These are phyloP conservation scores for Astrothelium macrocarpum DNA, from an alignment of 495 filamentous ascomycete genomes.

Conservation along the genomic window DNA sequence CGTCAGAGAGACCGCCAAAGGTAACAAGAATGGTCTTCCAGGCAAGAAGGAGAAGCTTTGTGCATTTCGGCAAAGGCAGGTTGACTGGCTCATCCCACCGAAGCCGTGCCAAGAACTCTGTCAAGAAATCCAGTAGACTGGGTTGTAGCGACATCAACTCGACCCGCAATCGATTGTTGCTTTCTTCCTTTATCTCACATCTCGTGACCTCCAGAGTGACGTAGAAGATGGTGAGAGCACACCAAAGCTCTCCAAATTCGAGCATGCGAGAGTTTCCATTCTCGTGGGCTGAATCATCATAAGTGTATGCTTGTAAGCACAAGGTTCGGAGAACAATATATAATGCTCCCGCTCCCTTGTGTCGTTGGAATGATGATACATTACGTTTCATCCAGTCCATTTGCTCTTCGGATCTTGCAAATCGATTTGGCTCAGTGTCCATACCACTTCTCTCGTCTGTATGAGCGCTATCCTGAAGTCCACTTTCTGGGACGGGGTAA, in stretches of 20 bases:
- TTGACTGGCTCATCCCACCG: slow-evolving; percentile 77
- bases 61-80: slow-evolving; percentile 42
- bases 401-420: slow-evolving; percentile 24
- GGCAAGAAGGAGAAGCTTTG: slow-evolving; percentile 64
- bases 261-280: slow-evolving; percentile 11
- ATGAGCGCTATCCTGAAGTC: slow-evolving; percentile 5
- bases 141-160: slow-evolving; percentile 45
- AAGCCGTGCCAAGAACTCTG: slow-evolving; percentile 63
- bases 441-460: background rate
- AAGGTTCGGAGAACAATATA: slow-evolving; percentile 13
- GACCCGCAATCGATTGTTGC: slow-evolving; percentile 17
- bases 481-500: background rate
- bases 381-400: slow-evolving; percentile 29
- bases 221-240: slow-evolving; percentile 31
- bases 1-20: slow-evolving; percentile 64
- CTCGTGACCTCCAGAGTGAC: slow-evolving; percentile 31
- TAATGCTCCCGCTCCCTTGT: slow-evolving; percentile 23
- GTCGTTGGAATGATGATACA: slow-evolving; percentile 22
- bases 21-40: slow-evolving; percentile 86
- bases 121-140: slow-evolving; percentile 58
- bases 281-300: slow-evolving; percentile 15
- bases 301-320: slow-evolving; percentile 1
- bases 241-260: slow-evolving; percentile 30
- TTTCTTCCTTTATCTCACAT: slow-evolving; percentile 21
- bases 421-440: slow-evolving; percentile 6